These are phyloP conservation scores for Rhizopus arrhizus DNA, from an alignment of 371 early-diverging fungal genomes.

Conservation along the genomic window DNA sequence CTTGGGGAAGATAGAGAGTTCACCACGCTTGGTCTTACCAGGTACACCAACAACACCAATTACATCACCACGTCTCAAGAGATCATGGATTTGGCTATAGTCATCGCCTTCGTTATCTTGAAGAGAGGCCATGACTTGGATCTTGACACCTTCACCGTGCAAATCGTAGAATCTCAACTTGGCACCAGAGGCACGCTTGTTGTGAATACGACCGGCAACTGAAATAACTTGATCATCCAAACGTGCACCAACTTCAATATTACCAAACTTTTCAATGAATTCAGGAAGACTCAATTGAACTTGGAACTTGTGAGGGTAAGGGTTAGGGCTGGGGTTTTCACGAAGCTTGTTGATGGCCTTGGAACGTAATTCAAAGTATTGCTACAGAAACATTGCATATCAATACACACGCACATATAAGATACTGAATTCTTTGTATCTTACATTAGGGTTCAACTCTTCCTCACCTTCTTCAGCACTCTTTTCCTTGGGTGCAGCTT, in stretches of 20 bases:
- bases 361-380: constrained; percentile 97
- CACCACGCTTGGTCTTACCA: constrained; percentile 95
- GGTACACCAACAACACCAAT: constrained; percentile 95
- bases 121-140: constrained; percentile 92
- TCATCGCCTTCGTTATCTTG: constrained; percentile 77
- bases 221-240: constrained; percentile 69
- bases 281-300: constrained; percentile 83
- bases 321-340: constrained; percentile 75
- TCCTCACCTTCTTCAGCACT: constrained; percentile 78
- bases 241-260: constrained; percentile 74
- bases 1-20: constrained; percentile 94
- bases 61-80: constrained; percentile 96
- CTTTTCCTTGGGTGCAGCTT: constrained; percentile 62
- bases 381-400: constrained; percentile 38
- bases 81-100: constrained; percentile 80
- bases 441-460: constrained; percentile 82
- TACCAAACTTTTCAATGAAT: constrained; percentile 83
- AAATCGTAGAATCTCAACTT: constrained; percentile 97
- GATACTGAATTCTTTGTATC: constrained; percentile 18
- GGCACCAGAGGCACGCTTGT: constrained; percentile 85
- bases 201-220: constrained; percentile 89
- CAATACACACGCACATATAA: background rate
- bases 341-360: constrained; percentile 83
- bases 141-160: constrained; percentile 91
- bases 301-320: constrained; percentile 98